Percentiles rank a stretch among this genome's conserved stretches.
Conservation (phyloP, 805 yeast genomes). For the Saccharomyces cerevisiae region DNA sequence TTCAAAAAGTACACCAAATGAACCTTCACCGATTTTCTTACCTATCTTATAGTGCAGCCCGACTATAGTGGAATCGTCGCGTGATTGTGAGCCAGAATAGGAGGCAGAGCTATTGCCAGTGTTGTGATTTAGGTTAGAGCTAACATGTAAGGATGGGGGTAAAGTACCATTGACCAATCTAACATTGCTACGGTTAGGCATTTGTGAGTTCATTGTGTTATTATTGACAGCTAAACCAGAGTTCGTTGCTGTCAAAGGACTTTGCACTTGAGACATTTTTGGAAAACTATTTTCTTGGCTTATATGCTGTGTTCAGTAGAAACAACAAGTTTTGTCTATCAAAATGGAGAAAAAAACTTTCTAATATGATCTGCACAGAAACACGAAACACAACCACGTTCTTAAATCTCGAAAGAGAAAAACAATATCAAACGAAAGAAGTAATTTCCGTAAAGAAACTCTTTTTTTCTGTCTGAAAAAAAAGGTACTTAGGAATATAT, state of each 20-base stretch:
- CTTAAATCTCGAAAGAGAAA: background rate
- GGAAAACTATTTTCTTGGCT: background rate
- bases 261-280: background rate
- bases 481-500: background rate
- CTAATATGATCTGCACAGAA: background rate
- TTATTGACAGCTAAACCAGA: background rate
- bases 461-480: background rate
- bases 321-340: background rate
- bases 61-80: constrained; percentile 39
- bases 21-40: constrained; percentile 96
- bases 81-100: constrained; percentile 2
- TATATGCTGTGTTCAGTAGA: background rate
- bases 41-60: constrained; percentile 96
- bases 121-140: constrained; percentile 1
- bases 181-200: background rate
- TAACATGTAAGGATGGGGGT: background rate
- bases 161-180: background rate
- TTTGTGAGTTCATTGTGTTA: background rate
- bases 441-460: background rate
- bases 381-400: background rate
- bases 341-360: background rate
- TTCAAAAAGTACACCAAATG: constrained; percentile 95
- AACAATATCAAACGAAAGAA: background rate
- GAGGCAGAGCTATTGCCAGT: constrained; percentile 1
- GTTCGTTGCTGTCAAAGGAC: background rate